Percentiles rank a stretch among this genome's conserved stretches.
These are phyloP conservation scores for Teratosphaeria destructans DNA, from an alignment of 2,329 filamentous ascomycete genomes.

Conservation along the genomic window DNA sequence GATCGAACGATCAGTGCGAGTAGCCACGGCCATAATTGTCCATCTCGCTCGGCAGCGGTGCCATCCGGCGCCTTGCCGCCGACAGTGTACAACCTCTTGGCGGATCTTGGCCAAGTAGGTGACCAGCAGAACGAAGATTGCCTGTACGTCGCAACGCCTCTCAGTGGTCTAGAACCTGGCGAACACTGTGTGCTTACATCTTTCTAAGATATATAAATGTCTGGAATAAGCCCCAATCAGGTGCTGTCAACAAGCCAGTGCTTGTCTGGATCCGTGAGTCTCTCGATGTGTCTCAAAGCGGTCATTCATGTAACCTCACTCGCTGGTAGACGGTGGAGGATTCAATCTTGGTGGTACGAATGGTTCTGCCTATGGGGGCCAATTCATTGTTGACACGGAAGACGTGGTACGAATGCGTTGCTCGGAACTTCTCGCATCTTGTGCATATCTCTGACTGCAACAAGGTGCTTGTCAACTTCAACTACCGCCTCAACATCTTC, in stretches of 20 bases:
- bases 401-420: neutral
- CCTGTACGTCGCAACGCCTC: neutral
- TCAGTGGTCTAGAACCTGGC: too few relatives aligned
- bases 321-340: constrained; percentile 34
- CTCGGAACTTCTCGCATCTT: too few relatives aligned
- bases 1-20: neutral
- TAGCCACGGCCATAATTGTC: neutral
- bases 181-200: neutral
- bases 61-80: neutral
- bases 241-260: neutral
- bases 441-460: neutral
- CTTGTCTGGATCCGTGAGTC: neutral
- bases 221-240: neutral
- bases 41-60: neutral
- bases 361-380: constrained; percentile 18
- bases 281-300: neutral
- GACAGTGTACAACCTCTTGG: neutral
- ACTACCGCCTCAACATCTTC: constrained; percentile 55
- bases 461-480: constrained; percentile 39
- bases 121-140: constrained; percentile 1
- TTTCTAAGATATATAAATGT: neutral
- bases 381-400: constrained; percentile 5
- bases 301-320: neutral
- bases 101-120: neutral
- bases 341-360: constrained; percentile 28